phyloP scores from a whole-genome alignment of 106 monocot species.

The Dioscorea alata region DNA sequence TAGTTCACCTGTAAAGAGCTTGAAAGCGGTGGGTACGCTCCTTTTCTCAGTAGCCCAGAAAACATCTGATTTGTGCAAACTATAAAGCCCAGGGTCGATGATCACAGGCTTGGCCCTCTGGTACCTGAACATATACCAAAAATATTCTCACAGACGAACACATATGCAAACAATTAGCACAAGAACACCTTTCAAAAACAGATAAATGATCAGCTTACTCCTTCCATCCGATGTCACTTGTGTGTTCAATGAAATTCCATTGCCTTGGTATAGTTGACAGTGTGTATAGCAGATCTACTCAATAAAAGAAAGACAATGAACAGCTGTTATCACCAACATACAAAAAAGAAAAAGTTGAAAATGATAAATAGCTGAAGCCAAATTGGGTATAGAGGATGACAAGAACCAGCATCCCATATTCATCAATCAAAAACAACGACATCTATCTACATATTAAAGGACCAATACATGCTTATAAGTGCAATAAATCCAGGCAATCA shows the following conservation, averaged over 20 bases:
- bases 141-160: too few species aligned
- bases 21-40: slow-evolving; percentile 61
- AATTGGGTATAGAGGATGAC: neutral
- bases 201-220: slow-evolving; percentile 27
- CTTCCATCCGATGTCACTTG: slow-evolving; percentile 63
- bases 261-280: slow-evolving; percentile 50
- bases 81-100: slow-evolving; percentile 68
- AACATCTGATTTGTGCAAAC: slow-evolving; percentile 52
- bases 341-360: neutral
- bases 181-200: neutral
- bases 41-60: slow-evolving; percentile 63
- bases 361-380: neutral
- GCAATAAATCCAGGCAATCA: too few species aligned
- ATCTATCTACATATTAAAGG: too few species aligned
- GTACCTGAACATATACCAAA: slow-evolving; percentile 19
- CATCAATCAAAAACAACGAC: too few species aligned
- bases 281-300: slow-evolving; percentile 48
- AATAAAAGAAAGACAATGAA: neutral
- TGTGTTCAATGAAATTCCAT: slow-evolving; percentile 67
- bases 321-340: neutral
- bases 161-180: neutral
- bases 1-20: slow-evolving; percentile 63
- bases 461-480: too few species aligned
- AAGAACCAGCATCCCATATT: neutral
- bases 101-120: slow-evolving; percentile 69